Evolutionary conservation across 2,329 filamentous ascomycete species (phyloP).

Genomic region (Trichoderma citrinoviride): DNA sequence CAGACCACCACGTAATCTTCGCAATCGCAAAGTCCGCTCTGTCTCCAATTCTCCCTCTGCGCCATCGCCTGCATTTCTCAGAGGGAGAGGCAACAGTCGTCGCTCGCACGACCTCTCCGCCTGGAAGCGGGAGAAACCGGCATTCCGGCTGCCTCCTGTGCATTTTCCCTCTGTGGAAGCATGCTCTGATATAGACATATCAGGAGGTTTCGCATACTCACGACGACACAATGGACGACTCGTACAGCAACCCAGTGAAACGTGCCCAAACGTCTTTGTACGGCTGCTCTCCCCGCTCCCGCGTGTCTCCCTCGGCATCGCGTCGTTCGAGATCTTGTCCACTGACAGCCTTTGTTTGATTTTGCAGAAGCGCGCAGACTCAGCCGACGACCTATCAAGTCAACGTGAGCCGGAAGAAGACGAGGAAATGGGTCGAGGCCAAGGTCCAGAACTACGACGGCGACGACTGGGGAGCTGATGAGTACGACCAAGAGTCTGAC

Average conservation of each 20-base stretch:
- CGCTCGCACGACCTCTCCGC: not conserved
- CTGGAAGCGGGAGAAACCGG: not conserved
- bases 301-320: not conserved
- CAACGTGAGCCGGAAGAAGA: conserved; percentile 86
- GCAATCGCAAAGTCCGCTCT: not conserved
- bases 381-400: conserved; percentile 61
- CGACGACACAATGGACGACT: conserved; percentile 21
- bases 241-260: conserved; percentile 18
- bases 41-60: not conserved
- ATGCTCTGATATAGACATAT: conserved; percentile 12
- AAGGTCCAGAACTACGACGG: conserved; percentile 85
- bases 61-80: not conserved
- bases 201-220: conserved; percentile 13
- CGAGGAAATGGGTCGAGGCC: conserved; percentile 92
- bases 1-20: conserved; percentile 1
- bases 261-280: conserved; percentile 21
- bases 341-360: conserved; percentile 1
- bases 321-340: not conserved
- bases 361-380: conserved; percentile 33
- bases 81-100: not conserved
- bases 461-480: conserved; percentile 83
- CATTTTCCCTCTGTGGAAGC: not conserved
- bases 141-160: not conserved
- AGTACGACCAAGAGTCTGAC: conserved; percentile 51
- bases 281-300: not conserved